Conservation (phyloP, 2,329 filamentous ascomycete species). For the Cryoendolithus antarcticus region DNA sequence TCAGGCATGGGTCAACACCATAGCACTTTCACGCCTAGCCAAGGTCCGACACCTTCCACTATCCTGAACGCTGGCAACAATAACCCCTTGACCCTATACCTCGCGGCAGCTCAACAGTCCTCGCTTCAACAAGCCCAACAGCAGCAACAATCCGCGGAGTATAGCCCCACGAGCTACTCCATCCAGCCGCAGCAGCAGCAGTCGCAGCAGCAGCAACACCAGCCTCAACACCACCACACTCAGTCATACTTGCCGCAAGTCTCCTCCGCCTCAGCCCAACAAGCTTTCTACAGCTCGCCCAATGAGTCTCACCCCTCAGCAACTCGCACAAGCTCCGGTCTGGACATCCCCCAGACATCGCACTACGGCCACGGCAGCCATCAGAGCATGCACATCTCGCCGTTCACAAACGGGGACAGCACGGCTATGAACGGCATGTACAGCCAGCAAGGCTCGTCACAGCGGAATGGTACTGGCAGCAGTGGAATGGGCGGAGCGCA, state of each 20-base stretch:
- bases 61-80: conserved; percentile 67
- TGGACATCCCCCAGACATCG: conserved; percentile 22
- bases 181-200: conserved; percentile 35
- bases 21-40: conserved; percentile 46
- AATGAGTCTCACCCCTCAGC: conserved; percentile 42
- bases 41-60: conserved; percentile 54
- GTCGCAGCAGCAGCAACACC: conserved; percentile 36
- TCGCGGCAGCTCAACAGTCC: conserved; percentile 43
- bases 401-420: conserved; percentile 18
- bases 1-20: conserved; percentile 40
- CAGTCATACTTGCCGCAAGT: conserved; percentile 15
- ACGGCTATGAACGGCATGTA: conserved; percentile 19
- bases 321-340: conserved; percentile 11
- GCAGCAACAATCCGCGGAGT: conserved; percentile 37
- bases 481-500: conserved; percentile 4
- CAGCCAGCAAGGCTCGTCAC: conserved; percentile 17
- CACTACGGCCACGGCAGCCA: conserved; percentile 43
- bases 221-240: conserved; percentile 32
- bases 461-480: conserved; percentile 11
- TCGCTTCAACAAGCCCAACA: conserved; percentile 50
- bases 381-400: conserved; percentile 36
- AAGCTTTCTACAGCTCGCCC: conserved; percentile 61
- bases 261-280: conserved; percentile 47
- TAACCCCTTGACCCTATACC: conserved; percentile 88
- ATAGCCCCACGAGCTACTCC: conserved; percentile 26